phyloP scores from a whole-genome alignment of 352 stramenopile species.

The Phytopythium aichiense region DNA sequence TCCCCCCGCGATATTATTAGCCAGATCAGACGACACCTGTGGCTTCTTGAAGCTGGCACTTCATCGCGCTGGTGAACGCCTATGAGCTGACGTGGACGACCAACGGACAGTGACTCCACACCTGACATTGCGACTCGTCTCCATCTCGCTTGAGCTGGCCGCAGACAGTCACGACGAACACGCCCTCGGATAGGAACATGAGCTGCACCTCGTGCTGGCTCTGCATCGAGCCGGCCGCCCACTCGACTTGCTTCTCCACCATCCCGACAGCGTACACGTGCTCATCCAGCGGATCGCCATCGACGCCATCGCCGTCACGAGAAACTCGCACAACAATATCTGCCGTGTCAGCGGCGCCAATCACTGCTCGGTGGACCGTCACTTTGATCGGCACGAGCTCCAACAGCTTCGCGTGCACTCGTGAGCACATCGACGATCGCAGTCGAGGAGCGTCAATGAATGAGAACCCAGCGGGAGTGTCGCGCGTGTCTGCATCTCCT shows the following conservation, averaged over 20 bases:
- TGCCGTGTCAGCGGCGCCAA: background rate
- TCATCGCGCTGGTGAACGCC: background rate
- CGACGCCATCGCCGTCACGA: slow-evolving; percentile 21
- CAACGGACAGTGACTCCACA: slow-evolving; percentile 50
- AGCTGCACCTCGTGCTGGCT: slow-evolving; percentile 38
- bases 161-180: slow-evolving; percentile 39
- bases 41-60: background rate
- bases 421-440: background rate
- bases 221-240: slow-evolving; percentile 10
- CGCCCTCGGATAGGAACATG: slow-evolving; percentile 62
- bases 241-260: slow-evolving; percentile 26
- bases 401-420: background rate
- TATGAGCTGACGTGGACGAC: slow-evolving; percentile 26
- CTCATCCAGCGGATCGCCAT: slow-evolving; percentile 10
- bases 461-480: background rate
- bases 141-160: slow-evolving; percentile 4
- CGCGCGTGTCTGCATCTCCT: background rate
- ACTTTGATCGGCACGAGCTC: slow-evolving; percentile 1
- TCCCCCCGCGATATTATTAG: background rate
- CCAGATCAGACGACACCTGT: background rate
- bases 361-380: background rate
- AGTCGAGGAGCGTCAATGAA: slow-evolving; percentile 7
- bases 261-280: slow-evolving; percentile 36
- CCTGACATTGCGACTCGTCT: slow-evolving; percentile 6
- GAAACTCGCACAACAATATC: slow-evolving; percentile 30